These are phyloP conservation scores for Fusarium tanahbumbuense DNA, from an alignment of 2,329 filamentous ascomycete genomes.

Conservation along the genomic window DNA sequence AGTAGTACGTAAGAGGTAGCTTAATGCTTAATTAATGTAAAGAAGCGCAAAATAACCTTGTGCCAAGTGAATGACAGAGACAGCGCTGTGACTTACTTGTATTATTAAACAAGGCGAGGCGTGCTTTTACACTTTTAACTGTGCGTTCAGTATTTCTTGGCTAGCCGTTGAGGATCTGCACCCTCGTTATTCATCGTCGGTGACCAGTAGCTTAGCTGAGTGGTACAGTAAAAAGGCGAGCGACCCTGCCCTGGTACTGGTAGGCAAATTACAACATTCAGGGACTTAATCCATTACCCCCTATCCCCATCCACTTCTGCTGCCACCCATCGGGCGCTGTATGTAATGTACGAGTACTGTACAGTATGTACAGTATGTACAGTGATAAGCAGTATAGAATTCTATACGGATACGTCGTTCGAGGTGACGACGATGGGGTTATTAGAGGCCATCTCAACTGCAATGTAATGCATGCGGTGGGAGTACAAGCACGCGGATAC, in stretches of 20 bases:
- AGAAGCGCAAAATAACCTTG: slow-evolving; percentile 23
- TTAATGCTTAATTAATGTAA: slow-evolving; percentile 10
- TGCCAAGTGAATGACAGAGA: not conserved
- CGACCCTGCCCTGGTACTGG: slow-evolving; percentile 36
- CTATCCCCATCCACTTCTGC: slow-evolving; percentile 37
- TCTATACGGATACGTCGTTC: slow-evolving; percentile 5
- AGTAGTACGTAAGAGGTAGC: not conserved
- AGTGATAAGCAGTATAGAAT: not conserved
- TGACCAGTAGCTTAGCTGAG: slow-evolving; percentile 8
- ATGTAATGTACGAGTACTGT: not conserved
- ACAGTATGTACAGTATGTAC: not conserved
- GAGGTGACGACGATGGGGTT: not conserved
- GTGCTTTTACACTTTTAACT: not conserved
- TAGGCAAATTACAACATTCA: slow-evolving; percentile 32
- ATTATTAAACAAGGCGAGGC: not conserved
- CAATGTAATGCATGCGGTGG: slow-evolving; percentile 11
- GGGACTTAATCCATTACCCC: slow-evolving; percentile 32
- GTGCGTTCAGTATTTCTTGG: not conserved
- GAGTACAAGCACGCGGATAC: slow-evolving; percentile 37
- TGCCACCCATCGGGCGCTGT: slow-evolving; percentile 21
- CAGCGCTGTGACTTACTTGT: not conserved
- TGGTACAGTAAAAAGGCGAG: slow-evolving; percentile 14
- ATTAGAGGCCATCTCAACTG: slow-evolving; percentile 17
- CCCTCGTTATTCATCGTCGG: slow-evolving; percentile 6
- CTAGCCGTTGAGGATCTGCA: slow-evolving; percentile 28